Evolutionary conservation across 352 stramenopile species (phyloP).

Genomic region (Peronosclerospora sorghi): DNA sequence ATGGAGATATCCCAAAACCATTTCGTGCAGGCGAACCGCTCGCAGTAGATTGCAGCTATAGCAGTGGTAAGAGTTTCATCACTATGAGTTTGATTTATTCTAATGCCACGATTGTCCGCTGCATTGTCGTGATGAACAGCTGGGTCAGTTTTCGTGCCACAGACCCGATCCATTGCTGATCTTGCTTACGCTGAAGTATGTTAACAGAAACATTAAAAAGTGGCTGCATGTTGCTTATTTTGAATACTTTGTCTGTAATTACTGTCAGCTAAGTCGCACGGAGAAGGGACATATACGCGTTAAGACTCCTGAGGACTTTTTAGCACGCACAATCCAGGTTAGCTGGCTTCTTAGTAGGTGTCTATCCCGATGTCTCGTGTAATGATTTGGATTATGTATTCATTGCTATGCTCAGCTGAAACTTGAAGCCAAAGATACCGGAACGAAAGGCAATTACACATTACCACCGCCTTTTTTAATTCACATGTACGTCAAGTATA

Average conservation of each 20-base stretch:
- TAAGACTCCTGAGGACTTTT: conserved; percentile 68
- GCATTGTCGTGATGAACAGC: conserved; percentile 22
- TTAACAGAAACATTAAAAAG: not conserved
- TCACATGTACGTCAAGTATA: conserved; percentile 25
- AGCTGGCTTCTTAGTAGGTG: not conserved
- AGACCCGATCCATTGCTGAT: conserved; percentile 62
- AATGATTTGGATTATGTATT: not conserved
- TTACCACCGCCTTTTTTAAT: conserved; percentile 30
- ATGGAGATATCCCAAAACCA: conserved; percentile 81
- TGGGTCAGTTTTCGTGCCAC: conserved; percentile 60
- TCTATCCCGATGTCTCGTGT: not conserved
- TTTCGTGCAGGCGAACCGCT: conserved; percentile 75
- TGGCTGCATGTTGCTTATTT: conserved; percentile 1
- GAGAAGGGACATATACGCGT: conserved; percentile 69
- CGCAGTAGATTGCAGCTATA: conserved; percentile 78
- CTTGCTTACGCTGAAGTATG: conserved; percentile 71
- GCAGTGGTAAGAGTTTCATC: conserved; percentile 36
- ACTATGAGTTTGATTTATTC: not conserved
- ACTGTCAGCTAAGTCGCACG: conserved; percentile 56
- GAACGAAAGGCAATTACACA: conserved; percentile 25
- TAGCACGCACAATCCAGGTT: conserved; percentile 67
- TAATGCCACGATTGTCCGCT: not conserved
- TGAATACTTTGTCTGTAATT: not conserved
- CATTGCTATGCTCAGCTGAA: conserved; percentile 19
- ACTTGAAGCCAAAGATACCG: conserved; percentile 27